Evolutionary conservation across 2,329 filamentous ascomycete genomes (phyloP), one percentile per base, ranked within the genome.

Genomic region (Ascosphaera apis): DNA sequence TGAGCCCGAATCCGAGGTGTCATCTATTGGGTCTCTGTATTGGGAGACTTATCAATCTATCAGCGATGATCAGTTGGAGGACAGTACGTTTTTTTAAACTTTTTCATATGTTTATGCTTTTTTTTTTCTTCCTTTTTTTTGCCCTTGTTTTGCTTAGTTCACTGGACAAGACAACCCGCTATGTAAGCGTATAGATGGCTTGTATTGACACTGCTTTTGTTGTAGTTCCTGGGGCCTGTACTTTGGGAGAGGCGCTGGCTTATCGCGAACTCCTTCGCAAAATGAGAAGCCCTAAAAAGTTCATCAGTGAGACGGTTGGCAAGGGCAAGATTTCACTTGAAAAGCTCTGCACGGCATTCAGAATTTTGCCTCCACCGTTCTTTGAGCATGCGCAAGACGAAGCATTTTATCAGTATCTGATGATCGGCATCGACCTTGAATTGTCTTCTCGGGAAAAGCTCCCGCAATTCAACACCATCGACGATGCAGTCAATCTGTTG

Each of bases 271-370:
- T 28, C 9, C 25, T 28, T 13, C 25, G 25, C 8, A 8, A 13
- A 8, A 28, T 28, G 9, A 8, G 25, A 8, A 28, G 13, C 25
- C 25, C 25, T 13, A 67, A 74, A 46, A 66, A 77, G 42, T 91
- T 93, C 53, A 72, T 80, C 48, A 62, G 71, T 45, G 66, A 73
- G 45, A 83, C 76, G 21, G 63, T 91, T 35, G 69, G 72, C 42
- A 65, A 65, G 36, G 72, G 73, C 21, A 64, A 63, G 36, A 73
- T 88, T 51, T 74, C 76, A 15, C 78, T 78, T 37, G 82, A 77
- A 57, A 86, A 81, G 55, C 64, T 93, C 19, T 72, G 86, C 50
- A 83, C 80, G 6, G 84, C 82, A 11, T 93, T 93, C 60, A 75
- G 74, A 40, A 70, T 92, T 45, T 63, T 68, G 28, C 71, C 79